A percentile compares a stretch with the other conserved stretches of the same genome.
phyloP scores from a whole-genome alignment of 2,329 filamentous ascomycete genomes.

The Ophiostoma ips region DNA sequence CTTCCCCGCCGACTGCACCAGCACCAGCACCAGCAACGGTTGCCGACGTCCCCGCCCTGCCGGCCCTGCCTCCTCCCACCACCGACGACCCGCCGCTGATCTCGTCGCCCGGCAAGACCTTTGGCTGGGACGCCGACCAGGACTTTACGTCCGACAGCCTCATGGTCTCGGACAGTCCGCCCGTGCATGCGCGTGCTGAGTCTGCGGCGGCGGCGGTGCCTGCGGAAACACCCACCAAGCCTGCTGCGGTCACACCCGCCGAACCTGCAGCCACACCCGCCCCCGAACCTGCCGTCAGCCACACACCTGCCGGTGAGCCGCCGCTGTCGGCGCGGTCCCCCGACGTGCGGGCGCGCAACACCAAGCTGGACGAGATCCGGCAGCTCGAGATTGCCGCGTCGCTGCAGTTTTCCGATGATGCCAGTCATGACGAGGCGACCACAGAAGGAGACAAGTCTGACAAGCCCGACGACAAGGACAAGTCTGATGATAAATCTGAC shows the following conservation, averaged over 20 bases:
- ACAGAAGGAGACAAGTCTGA: neutral
- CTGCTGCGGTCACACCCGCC: neutral
- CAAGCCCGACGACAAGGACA: constrained; percentile 1
- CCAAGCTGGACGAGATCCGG: constrained; percentile 30
- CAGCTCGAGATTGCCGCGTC: constrained; percentile 15
- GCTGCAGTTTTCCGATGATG: constrained; percentile 13
- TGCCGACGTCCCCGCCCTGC: too few relatives aligned
- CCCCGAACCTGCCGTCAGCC: constrained; percentile 18
- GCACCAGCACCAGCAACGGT: neutral
- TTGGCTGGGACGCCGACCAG: constrained; percentile 41
- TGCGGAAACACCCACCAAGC: too few relatives aligned
- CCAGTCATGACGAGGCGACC: constrained; percentile 10
- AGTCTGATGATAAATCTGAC: neutral
- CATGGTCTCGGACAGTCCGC: constrained; percentile 42
- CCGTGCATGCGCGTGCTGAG: constrained; percentile 30
- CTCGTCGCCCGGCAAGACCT: constrained; percentile 34
- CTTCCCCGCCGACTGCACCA: neutral
- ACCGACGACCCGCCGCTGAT: neutral
- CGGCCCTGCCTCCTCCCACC: neutral
- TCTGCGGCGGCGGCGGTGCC: too few relatives aligned
- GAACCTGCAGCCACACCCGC: too few relatives aligned
- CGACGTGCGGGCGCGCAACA: constrained; percentile 21
- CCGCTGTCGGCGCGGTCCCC: constrained; percentile 12
- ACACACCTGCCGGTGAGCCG: constrained; percentile 9
- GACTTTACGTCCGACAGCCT: constrained; percentile 44